Conservation (phyloP, 139 green algal genomes). For the Nannochloris sp. region DNA sequence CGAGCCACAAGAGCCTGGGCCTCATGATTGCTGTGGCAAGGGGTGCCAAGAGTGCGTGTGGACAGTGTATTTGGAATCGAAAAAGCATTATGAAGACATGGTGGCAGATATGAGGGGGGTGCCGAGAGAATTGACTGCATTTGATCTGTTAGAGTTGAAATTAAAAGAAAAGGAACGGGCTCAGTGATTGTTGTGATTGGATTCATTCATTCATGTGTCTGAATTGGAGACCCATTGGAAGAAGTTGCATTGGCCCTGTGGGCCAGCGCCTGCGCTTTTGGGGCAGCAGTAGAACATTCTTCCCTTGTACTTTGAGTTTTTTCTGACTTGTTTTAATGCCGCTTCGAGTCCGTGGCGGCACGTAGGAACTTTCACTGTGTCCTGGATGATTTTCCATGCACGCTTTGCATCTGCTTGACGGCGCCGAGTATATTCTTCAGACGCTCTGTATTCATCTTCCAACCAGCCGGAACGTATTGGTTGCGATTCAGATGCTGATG, state of each 20-base stretch:
- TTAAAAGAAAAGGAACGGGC: conserved; percentile 8
- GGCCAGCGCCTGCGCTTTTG: conserved; percentile 3
- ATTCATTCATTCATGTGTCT: background rate
- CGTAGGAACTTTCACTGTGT: conserved; percentile 24
- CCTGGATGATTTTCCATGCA: conserved; percentile 21
- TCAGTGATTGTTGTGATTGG: background rate
- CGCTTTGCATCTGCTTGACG: background rate
- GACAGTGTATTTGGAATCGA: conserved; percentile 20
- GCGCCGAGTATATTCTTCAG: background rate
- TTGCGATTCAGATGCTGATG: too few species aligned
- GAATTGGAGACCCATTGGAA: conserved; percentile 32
- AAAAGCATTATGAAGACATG: conserved; percentile 7
- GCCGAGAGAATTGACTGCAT: conserved; percentile 7
- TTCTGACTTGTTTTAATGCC: conserved; percentile 43
- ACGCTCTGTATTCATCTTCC: conserved; percentile 2
- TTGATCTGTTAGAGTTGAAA: conserved; percentile 15
- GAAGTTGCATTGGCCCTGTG: conserved; percentile 26
- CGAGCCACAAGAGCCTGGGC: conserved; percentile 7
- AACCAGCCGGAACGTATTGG: background rate
- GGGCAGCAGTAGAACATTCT: conserved; percentile 32
- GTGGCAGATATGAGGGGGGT: conserved; percentile 5
- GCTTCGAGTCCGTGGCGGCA: conserved; percentile 37
- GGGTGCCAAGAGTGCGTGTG: conserved; percentile 30
- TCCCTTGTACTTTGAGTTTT: conserved; percentile 28
- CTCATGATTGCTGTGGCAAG: conserved; percentile 20